Evolutionary conservation across 2,329 filamentous ascomycete species (phyloP), one percentile per base, ranked within the genome.

Genomic region (Neocucurbitaria cava): DNA sequence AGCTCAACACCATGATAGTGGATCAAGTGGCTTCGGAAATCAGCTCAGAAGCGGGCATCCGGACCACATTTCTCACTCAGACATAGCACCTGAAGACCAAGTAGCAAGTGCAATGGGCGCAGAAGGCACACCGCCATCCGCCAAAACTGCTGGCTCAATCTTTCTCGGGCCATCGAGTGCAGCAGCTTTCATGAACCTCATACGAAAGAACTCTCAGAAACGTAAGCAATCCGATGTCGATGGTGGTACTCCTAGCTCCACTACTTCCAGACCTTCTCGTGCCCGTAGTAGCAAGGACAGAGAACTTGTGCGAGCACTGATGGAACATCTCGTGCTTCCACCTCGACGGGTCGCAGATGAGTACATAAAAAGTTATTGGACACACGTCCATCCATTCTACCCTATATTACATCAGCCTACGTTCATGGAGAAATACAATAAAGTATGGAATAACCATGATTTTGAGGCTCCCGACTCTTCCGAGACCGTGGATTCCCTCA

Each of bases 101-200:
- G 30, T n/a, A 10, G 39, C 40, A 28, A 43, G 26, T n/a, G 40
- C 47, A 15, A 50, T 50, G 47, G 47, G 47, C 1, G 36, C 47
- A 21, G 39, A 43, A 24, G 47, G 30, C 38, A 43, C 47, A n/a
- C 39, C 47, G 21, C 40, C 47, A 17, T 45, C 42, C 20, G 42
- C 28, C 17, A 50, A 31, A 28, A 18, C 15, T 33, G 40, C 21
- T 26, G 50, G 36, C 18, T 44, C 43, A 24, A 24, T 47, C 17
- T 53, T 53, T 35, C 50, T 53, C 15, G 50, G 50, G 5, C 42
- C 35, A 20, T 53, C 50, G 18, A 53, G 50, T 26, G 43, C 50
- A 21, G 50, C 50, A 21, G 50, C 50, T 13, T 53, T 53, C 36
- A 53, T 53, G 44, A 47, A 53, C 10, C 43, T 48, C 30, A 24